Evolutionary conservation across 2,329 filamentous ascomycete species (phyloP).

Genomic region (Bipolaris sorokiniana): DNA sequence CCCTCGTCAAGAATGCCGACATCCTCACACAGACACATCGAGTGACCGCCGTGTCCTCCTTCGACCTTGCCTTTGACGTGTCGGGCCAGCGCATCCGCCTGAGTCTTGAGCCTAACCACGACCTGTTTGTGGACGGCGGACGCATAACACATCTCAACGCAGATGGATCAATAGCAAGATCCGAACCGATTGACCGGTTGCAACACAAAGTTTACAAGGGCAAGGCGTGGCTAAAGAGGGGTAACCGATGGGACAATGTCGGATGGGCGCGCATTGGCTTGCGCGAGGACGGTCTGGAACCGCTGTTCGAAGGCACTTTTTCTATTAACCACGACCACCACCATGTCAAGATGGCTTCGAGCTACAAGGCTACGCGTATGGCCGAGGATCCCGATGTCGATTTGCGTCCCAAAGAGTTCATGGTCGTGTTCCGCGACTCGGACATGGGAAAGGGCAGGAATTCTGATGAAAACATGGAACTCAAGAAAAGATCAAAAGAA

Average conservation of each 20-base stretch:
- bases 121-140: slow-evolving; percentile 80
- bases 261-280: slow-evolving; percentile 89
- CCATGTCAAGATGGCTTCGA: slow-evolving; percentile 78
- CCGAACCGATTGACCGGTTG: slow-evolving; percentile 73
- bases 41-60: slow-evolving; percentile 79
- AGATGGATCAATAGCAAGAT: slow-evolving; percentile 70
- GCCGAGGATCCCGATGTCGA: slow-evolving; percentile 73
- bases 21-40: slow-evolving; percentile 81
- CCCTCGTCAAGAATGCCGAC: slow-evolving; percentile 72
- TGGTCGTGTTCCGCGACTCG: slow-evolving; percentile 92
- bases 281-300: slow-evolving; percentile 73
- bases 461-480: slow-evolving; percentile 60
- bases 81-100: slow-evolving; percentile 73
- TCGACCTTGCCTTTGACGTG: slow-evolving; percentile 83
- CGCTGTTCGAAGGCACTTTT: slow-evolving; percentile 91
- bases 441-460: slow-evolving; percentile 64
- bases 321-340: slow-evolving; percentile 81
- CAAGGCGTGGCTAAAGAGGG: slow-evolving; percentile 75
- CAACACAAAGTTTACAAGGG: slow-evolving; percentile 87
- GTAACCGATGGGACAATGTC: slow-evolving; percentile 77
- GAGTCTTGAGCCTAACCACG: slow-evolving; percentile 85
- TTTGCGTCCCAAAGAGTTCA: slow-evolving; percentile 68
- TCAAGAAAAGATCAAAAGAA: slow-evolving; percentile 63
- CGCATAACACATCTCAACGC: slow-evolving; percentile 72
- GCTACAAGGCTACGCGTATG: slow-evolving; percentile 72